phyloP scores from a whole-genome alignment of 106 monocot species.

The Amphibolis antarctica region DNA sequence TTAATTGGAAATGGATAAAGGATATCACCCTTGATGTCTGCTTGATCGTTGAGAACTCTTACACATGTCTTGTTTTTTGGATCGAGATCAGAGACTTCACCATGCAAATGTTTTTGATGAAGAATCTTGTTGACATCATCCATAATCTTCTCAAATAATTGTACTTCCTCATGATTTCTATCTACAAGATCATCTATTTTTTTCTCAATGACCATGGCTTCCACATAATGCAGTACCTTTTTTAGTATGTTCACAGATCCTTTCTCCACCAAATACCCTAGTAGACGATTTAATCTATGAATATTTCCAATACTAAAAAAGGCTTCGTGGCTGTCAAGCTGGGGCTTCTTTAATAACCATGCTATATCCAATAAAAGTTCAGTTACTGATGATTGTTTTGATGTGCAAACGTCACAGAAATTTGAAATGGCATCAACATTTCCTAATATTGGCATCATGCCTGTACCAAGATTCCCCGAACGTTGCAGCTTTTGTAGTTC shows the following conservation, averaged over 20 bases:
- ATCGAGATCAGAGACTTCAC: slow-evolving; percentile 6
- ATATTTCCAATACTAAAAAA: slow-evolving; percentile 29
- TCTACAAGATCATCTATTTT: slow-evolving; percentile 13
- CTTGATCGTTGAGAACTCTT: neutral
- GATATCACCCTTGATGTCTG: neutral
- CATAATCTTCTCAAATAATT: slow-evolving; percentile 25
- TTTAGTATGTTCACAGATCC: slow-evolving; percentile 32
- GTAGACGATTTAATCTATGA: slow-evolving; percentile 44
- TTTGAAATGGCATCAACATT: slow-evolving; percentile 5
- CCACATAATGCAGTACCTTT: slow-evolving; percentile 26
- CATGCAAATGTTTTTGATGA: slow-evolving; percentile 8
- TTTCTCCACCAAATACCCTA: slow-evolving; percentile 31
- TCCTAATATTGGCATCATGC: slow-evolving; percentile 6
- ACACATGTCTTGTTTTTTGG: neutral
- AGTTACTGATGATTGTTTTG: slow-evolving; percentile 32
- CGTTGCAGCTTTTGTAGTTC: slow-evolving; percentile 46
- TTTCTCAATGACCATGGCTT: slow-evolving; percentile 7
- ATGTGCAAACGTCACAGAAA: slow-evolving; percentile 12
- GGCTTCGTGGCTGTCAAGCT: slow-evolving; percentile 4
- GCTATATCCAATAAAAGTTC: slow-evolving; percentile 70
- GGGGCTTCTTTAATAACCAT: slow-evolving; percentile 54
- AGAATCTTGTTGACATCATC: slow-evolving; percentile 30
- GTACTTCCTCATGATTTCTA: slow-evolving; percentile 17
- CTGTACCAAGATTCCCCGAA: neutral
- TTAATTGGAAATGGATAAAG: neutral